phyloP scores from a whole-genome alignment of 768 basidiomycete species.

The Cystofilobasidium bisporidii region DNA sequence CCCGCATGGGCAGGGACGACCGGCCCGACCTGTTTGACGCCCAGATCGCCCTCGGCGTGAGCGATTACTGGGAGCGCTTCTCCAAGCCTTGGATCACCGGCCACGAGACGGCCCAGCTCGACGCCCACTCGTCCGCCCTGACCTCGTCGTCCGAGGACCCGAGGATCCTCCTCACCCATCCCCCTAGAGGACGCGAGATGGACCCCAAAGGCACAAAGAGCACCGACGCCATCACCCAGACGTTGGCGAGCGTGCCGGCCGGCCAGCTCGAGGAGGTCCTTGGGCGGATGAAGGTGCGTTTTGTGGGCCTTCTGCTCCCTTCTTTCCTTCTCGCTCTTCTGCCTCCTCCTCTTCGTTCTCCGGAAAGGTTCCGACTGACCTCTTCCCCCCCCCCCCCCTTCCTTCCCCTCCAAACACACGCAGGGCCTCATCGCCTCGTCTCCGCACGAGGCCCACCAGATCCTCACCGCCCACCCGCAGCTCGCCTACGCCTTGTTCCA shows the following conservation, averaged over 20 bases:
- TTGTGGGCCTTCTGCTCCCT: background rate
- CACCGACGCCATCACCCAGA: conserved; percentile 74
- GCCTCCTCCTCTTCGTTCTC: background rate
- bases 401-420: too few relatives aligned
- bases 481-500: conserved; percentile 94
- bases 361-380: too few relatives aligned
- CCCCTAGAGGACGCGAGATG: conserved; percentile 69
- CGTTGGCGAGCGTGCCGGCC: conserved; percentile 72
- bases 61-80: conserved; percentile 86
- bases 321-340: background rate
- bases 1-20: conserved; percentile 69
- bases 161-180: conserved; percentile 46
- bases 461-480: conserved; percentile 79
- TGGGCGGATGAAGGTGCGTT: conserved; percentile 95
- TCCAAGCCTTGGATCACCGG: conserved; percentile 62
- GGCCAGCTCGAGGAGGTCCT: conserved; percentile 82
- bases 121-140: conserved; percentile 17
- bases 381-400: background rate
- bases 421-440: conserved; percentile 87
- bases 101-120: conserved; percentile 45
- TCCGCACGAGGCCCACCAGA: conserved; percentile 73
- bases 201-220: conserved; percentile 56
- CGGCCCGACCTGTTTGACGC: conserved; percentile 67
- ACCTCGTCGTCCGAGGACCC: conserved; percentile 51
- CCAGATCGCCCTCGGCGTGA: conserved; percentile 63